A percentile compares a stretch with the other conserved stretches of the same genome.
Evolutionary conservation across 2,329 filamentous ascomycete species (phyloP).

Genomic region (Exserohilum turcica): DNA sequence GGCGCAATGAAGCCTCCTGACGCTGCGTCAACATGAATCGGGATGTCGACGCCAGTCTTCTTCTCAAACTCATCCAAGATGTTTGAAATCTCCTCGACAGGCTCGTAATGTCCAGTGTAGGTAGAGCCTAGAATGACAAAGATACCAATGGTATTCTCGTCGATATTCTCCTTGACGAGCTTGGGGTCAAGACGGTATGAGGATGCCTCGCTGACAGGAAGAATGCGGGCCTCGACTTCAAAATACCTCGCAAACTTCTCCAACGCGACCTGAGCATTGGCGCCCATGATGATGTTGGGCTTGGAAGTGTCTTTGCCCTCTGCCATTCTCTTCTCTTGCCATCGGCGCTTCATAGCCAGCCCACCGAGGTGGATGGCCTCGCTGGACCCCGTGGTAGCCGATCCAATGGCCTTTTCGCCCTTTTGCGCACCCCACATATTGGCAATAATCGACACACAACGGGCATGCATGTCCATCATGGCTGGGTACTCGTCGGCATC

Average conservation of each 20-base stretch:
- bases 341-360: slow-evolving; percentile 70
- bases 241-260: slow-evolving; percentile 78
- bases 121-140: slow-evolving; percentile 75
- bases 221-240: slow-evolving; percentile 70
- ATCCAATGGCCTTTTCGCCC: slow-evolving; percentile 68
- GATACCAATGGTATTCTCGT: slow-evolving; percentile 78
- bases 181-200: slow-evolving; percentile 67
- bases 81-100: slow-evolving; percentile 69
- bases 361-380: slow-evolving; percentile 74
- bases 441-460: slow-evolving; percentile 71
- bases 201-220: slow-evolving; percentile 66
- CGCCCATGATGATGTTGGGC: slow-evolving; percentile 76
- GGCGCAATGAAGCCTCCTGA: slow-evolving; percentile 67
- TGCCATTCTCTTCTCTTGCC: slow-evolving; percentile 67
- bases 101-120: slow-evolving; percentile 76
- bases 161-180: slow-evolving; percentile 68
- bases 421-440: slow-evolving; percentile 68
- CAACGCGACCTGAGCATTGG: slow-evolving; percentile 73
- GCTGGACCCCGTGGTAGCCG: slow-evolving; percentile 72
- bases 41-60: slow-evolving; percentile 66
- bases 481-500: slow-evolving; percentile 61
- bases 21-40: slow-evolving; percentile 69
- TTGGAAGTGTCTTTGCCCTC: slow-evolving; percentile 66
- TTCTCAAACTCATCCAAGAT: slow-evolving; percentile 68
- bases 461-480: slow-evolving; percentile 63